Percentiles rank a stretch among this genome's conserved stretches.
Conservation (phyloP, 345 rosid genomes). For the thale cress (Arabidopsis thaliana) region DNA sequence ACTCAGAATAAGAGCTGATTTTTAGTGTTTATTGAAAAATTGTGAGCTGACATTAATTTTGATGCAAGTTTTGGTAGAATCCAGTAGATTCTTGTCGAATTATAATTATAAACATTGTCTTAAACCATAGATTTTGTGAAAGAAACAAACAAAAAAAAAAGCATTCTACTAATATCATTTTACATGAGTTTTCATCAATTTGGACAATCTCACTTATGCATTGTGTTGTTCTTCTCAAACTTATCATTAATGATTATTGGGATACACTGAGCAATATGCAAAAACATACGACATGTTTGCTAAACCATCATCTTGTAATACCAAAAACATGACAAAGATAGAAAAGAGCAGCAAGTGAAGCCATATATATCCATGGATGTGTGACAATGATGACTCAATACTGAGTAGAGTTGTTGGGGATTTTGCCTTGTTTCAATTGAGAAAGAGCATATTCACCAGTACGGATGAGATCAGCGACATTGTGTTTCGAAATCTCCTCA, state of each 20-base stretch:
- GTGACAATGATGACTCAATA: slow-evolving; percentile 27
- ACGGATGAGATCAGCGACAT: slow-evolving; percentile 57
- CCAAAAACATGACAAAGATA: background rate
- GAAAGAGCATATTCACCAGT: slow-evolving; percentile 62
- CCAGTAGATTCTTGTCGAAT: slow-evolving; percentile 3
- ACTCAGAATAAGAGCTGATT: slow-evolving; percentile 22
- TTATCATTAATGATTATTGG: background rate
- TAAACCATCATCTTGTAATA: background rate
- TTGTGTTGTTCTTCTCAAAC: background rate
- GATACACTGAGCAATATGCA: background rate
- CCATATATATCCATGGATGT: background rate
- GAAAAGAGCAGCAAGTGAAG: background rate
- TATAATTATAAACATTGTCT: slow-evolving; percentile 12
- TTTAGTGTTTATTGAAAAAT: background rate
- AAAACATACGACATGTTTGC: background rate
- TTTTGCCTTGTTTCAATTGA: slow-evolving; percentile 56
- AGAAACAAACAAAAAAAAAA: background rate
- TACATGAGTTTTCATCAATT: background rate
- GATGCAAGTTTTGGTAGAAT: slow-evolving; percentile 33
- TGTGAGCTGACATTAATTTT: background rate
- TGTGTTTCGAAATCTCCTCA: slow-evolving; percentile 59
- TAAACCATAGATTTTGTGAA: slow-evolving; percentile 4
- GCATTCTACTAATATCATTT: slow-evolving; percentile 5
- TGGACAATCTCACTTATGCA: no score
- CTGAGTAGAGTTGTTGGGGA: slow-evolving; percentile 51